Conservation (phyloP, 208 protist genomes). For the Acanthamoeba royreba region DNA sequence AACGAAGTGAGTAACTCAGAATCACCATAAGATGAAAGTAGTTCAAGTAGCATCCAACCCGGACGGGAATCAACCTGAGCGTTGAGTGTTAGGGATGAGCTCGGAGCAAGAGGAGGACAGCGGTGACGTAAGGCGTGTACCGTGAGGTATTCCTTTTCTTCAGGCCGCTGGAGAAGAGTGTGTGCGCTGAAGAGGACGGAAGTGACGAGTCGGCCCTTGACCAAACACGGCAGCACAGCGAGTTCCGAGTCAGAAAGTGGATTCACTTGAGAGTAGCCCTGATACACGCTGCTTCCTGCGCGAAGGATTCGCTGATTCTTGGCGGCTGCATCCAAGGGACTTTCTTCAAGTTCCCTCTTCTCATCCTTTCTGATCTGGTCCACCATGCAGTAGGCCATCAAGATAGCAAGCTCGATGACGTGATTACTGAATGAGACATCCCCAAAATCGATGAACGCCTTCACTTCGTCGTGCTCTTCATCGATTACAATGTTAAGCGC, state of each 20-base stretch:
- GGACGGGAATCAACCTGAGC: not conserved
- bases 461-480: not conserved
- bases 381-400: conserved; percentile 38
- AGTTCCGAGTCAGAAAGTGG: not conserved
- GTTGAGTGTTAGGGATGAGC: not conserved
- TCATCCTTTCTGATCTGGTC: not conserved
- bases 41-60: not conserved
- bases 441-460: conserved; percentile 45
- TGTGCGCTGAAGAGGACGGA: not conserved
- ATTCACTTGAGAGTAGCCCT: not conserved
- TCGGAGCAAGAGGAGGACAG: not conserved
- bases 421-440: not conserved
- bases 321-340: not conserved
- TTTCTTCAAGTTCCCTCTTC: not conserved
- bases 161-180: not conserved
- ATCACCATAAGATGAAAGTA: too few species aligned
- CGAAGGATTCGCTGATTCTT: not conserved
- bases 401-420: not conserved
- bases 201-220: not conserved
- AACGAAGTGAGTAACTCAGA: too few species aligned
- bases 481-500: conserved; percentile 26
- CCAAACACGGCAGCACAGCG: not conserved
- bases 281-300: not conserved
- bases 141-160: not conserved
- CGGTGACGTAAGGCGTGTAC: not conserved